These are phyloP conservation scores for Leucocoprinus birnbaumii DNA, from an alignment of 768 basidiomycete species.

Conservation along the genomic window DNA sequence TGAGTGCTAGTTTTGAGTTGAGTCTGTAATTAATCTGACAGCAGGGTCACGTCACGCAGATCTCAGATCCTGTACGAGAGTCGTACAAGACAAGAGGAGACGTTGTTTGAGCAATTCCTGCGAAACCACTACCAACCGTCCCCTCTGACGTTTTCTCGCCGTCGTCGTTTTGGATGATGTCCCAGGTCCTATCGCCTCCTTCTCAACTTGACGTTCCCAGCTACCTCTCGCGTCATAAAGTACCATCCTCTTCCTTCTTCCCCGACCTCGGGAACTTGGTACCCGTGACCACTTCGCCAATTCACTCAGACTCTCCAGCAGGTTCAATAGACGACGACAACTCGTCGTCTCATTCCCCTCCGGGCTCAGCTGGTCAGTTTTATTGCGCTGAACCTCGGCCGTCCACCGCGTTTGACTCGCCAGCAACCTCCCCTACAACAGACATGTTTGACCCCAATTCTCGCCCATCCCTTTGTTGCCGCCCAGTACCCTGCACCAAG, in stretches of 20 bases:
- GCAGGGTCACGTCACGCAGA: constrained; percentile 29
- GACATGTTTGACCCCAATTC: constrained; percentile 17
- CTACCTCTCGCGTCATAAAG: constrained; percentile 13
- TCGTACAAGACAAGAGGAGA: constrained; percentile 14
- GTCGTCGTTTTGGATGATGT: constrained; percentile 19
- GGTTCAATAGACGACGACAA: constrained; percentile 34
- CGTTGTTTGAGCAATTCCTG: constrained; percentile 4
- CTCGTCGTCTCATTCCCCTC: constrained; percentile 30
- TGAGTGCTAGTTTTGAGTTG: constrained; percentile 13
- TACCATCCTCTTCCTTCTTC: constrained; percentile 19
- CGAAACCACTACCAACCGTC: constrained; percentile 2
- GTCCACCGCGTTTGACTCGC: constrained; percentile 28
- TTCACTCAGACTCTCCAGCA: constrained; percentile 24
- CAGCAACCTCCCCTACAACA: constrained; percentile 20
- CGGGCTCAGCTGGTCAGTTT: constrained; percentile 21
- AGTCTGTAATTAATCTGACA: constrained; percentile 20
- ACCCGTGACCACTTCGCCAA: constrained; percentile 20
- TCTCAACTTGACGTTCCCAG: constrained; percentile 17
- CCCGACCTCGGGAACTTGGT: constrained; percentile 21
- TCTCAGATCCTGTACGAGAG: constrained; percentile 26
- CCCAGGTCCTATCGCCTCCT: constrained; percentile 20
- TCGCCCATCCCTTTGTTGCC: constrained; percentile 17
- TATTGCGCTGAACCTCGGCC: constrained; percentile 25
- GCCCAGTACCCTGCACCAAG: constrained; percentile 8
- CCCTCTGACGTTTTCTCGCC: not conserved